Evolutionary conservation across 2,329 filamentous ascomycete species (phyloP), one percentile per base, ranked within the genome.

Genomic region (Epichloe glyceriae): DNA sequence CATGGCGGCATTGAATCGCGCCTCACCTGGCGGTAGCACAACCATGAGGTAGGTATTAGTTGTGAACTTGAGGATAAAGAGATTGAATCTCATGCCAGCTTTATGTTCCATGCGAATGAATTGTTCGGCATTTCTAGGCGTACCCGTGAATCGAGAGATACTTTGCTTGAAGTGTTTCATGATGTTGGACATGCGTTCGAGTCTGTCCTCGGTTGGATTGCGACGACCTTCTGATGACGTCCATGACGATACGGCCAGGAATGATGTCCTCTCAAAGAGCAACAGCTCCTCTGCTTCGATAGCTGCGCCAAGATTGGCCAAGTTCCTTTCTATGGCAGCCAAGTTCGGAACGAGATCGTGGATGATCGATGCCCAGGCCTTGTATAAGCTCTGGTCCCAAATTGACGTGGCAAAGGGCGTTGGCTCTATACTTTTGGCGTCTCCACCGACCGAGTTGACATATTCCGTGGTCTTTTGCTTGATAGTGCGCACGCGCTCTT

Each of bases 331-430:
- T 57, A 98, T 96, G 43, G 87, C 80, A 17, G 82, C 75, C 1
- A 96, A 79, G 61, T 97, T 97, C 3, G 93, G 93, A n/a, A 97
- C 93, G 44, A 98, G 77, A 64, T 91, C 90, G 73, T 98, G 93
- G 54, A 98, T 96, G 60, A 98, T 96, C 64, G 87, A 88, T 0
- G 93, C 93, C 93, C 93, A 98, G 1, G 93, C 93, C 68, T 95
- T 95, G 75, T 97, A 98, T 38, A 98, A 74, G 50, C 86, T 94
- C 72, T 98, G 93, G 63, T 98, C 93, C 93, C 93, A 98, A 63
- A 98, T 98, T 50, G 87, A 95, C 34, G 91, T 97, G 10, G 89
- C 87, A 65, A 95, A 97, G 53, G 90, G 89, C 52, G 88, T 87
- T 54, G 96, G 77, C 56, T 83, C 79, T 64, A 95, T 55, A 55